Conservation (phyloP, 495 filamentous ascomycete species). For the Immersiella caudata region DNA sequence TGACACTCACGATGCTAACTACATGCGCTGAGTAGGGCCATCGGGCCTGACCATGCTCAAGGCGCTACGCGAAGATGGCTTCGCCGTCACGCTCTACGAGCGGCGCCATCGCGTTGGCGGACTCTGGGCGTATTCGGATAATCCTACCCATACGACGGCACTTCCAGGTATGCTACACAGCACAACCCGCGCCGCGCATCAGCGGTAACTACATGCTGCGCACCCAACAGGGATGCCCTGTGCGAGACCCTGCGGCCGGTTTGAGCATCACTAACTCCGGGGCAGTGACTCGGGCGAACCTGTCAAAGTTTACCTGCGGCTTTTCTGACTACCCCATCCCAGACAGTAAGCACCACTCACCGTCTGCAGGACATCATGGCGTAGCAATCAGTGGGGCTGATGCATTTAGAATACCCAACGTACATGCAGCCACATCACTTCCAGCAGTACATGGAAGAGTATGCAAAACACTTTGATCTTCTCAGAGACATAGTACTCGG, state of each 20-base stretch:
- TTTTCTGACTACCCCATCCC: slow-evolving; percentile 44
- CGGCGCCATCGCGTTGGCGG: slow-evolving; percentile 40
- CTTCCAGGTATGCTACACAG: slow-evolving; percentile 29
- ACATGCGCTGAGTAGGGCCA: slow-evolving; percentile 25
- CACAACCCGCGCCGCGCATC: background rate
- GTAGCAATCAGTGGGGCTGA: background rate
- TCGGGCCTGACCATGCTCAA: slow-evolving; percentile 42
- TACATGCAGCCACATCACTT: slow-evolving; percentile 16
- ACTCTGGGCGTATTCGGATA: slow-evolving; percentile 43
- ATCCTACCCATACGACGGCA: slow-evolving; percentile 34
- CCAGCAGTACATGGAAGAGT: slow-evolving; percentile 20
- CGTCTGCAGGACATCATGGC: background rate
- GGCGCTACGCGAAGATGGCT: slow-evolving; percentile 44
- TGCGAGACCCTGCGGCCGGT: background rate
- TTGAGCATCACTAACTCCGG: slow-evolving; percentile 14
- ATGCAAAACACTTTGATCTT: slow-evolving; percentile 25
- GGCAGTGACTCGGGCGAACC: slow-evolving; percentile 34
- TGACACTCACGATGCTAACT: background rate
- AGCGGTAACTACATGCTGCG: background rate
- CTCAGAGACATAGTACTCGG: slow-evolving; percentile 23
- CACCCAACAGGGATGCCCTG: background rate
- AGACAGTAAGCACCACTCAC: slow-evolving; percentile 32
- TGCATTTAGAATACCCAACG: slow-evolving; percentile 16
- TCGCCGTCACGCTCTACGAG: slow-evolving; percentile 41
- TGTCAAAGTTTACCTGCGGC: slow-evolving; percentile 42